These are phyloP conservation scores for Magnaporthiopsis rhizophila DNA, from an alignment of 2,329 filamentous ascomycete species.

Conservation along the genomic window DNA sequence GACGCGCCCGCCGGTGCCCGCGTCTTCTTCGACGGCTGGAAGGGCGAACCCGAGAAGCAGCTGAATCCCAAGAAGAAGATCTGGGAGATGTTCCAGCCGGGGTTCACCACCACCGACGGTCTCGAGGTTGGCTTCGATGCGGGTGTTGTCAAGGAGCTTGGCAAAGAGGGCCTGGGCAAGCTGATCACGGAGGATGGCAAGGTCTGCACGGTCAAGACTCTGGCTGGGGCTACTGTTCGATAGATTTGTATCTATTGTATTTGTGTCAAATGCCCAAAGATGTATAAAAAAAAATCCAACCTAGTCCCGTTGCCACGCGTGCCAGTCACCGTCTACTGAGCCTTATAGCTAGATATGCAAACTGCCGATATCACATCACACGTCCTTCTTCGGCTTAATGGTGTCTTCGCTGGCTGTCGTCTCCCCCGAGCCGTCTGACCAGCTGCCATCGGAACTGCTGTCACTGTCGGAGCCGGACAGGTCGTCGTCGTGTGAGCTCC, in stretches of 20 bases:
- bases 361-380: not conserved
- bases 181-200: slow-evolving; percentile 72
- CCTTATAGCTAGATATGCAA: no score
- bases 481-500: not conserved
- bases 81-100: slow-evolving; percentile 94
- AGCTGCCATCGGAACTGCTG: not conserved
- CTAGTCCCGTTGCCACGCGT: no score
- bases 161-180: slow-evolving; percentile 58
- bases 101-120: slow-evolving; percentile 79
- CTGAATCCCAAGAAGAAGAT: slow-evolving; percentile 99
- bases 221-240: slow-evolving; percentile 76
- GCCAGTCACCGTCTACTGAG: no score
- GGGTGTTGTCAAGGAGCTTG: slow-evolving; percentile 64
- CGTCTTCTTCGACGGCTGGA: slow-evolving; percentile 90
- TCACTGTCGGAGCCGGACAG: not conserved
- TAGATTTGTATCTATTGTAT: slow-evolving; percentile 33
- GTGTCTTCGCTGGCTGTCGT: not conserved
- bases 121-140: slow-evolving; percentile 86
- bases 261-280: no score
- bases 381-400: not conserved
- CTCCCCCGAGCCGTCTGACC: not conserved
- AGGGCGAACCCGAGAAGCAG: slow-evolving; percentile 84
- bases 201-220: slow-evolving; percentile 71
- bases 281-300: no score
- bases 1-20: slow-evolving; percentile 76